A percentile compares a stretch with the other conserved stretches of the same genome.
phyloP scores from a whole-genome alignment of 176 grass and related monocot genomes.

The Zea mays region Zm-B73-REFERENCE-NAM-5.0 NC_050098.1:128155501-128156000 shows the following conservation, averaged over 20 bases:
- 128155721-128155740: slow-evolving; percentile 66
- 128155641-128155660: slow-evolving; percentile 15
- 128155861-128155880: slow-evolving; percentile 84
- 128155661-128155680: slow-evolving; percentile 63
- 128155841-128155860: slow-evolving; percentile 47
- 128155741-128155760: slow-evolving; percentile 77
- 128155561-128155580: slow-evolving; percentile 74
- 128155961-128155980: slow-evolving; percentile 80
- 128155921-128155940: slow-evolving; percentile 87
- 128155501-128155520: slow-evolving; percentile 72
- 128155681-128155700: slow-evolving; percentile 72
- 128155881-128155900: slow-evolving; percentile 94
- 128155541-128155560: slow-evolving; percentile 89
- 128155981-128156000: slow-evolving; percentile 75
- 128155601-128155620: slow-evolving; percentile 2
- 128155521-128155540: slow-evolving; percentile 82
- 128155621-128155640: slow-evolving; percentile 3
- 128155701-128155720: slow-evolving; percentile 70
- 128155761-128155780: slow-evolving; percentile 92
- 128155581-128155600: not conserved
- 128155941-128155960: slow-evolving; percentile 85
- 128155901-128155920: slow-evolving; percentile 88
- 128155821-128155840: slow-evolving; percentile 86
- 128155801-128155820: slow-evolving; percentile 82
- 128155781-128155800: slow-evolving; percentile 89